These are phyloP conservation scores for Zoysia matrella DNA, from an alignment of 202 grass and related monocot genomes.

Conservation along the genomic window DNA sequence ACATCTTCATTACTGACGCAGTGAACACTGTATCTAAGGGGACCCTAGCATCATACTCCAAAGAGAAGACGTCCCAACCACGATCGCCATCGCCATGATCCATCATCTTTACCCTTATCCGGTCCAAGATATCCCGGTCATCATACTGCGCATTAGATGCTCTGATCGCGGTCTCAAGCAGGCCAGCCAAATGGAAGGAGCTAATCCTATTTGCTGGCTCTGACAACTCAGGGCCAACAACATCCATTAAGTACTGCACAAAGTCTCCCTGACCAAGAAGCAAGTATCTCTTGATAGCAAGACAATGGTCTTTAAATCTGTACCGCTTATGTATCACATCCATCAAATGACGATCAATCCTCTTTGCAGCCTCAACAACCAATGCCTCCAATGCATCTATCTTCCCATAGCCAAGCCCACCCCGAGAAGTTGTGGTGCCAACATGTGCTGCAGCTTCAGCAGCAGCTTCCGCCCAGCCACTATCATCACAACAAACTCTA, in stretches of 20 bases:
- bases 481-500: conserved; percentile 91
- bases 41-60: conserved; percentile 89
- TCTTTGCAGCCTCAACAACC: conserved; percentile 83
- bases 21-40: conserved; percentile 91
- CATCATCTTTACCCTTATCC: conserved; percentile 97
- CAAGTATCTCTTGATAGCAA: conserved; percentile 93
- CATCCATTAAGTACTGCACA: conserved; percentile 94
- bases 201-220: conserved; percentile 96
- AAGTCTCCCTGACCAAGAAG: conserved; percentile 99
- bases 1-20: conserved; percentile 86
- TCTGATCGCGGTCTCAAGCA: conserved; percentile 85
- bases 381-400: conserved; percentile 87
- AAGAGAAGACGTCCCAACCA: conserved; percentile 95
- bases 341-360: conserved; percentile 86
- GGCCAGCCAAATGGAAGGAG: conserved; percentile 83
- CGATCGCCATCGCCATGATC: conserved; percentile 90
- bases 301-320: conserved; percentile 88
- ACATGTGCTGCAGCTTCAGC: conserved; percentile 74
- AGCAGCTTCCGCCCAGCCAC: conserved; percentile 77
- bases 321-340: conserved; percentile 88
- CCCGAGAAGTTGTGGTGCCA: conserved; percentile 78
- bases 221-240: conserved; percentile 91
- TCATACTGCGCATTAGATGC: conserved; percentile 94
- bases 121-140: conserved; percentile 82
- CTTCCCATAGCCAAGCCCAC: conserved; percentile 88